These are phyloP conservation scores for Phialophora macrospora DNA, from an alignment of 2,329 filamentous ascomycete species.

Conservation along the genomic window DNA sequence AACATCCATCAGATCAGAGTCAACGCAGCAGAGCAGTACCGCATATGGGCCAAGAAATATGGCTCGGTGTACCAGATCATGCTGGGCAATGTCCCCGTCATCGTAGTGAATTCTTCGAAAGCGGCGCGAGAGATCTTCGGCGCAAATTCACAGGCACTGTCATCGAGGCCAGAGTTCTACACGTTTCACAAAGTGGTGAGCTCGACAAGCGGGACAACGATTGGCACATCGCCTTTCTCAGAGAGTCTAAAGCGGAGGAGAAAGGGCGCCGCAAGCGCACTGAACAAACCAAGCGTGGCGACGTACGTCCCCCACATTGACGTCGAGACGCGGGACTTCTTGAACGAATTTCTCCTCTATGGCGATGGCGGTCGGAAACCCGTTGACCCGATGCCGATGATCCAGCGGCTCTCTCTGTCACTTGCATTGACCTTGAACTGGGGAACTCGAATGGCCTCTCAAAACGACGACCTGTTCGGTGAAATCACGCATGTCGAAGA, in stretches of 20 bases:
- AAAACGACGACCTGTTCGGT: constrained; percentile 64
- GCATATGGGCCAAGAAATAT: constrained; percentile 58
- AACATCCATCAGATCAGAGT: constrained; percentile 61
- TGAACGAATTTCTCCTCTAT: constrained; percentile 64
- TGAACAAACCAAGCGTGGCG: constrained; percentile 68
- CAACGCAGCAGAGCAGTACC: constrained; percentile 63
- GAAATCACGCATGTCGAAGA: constrained; percentile 69
- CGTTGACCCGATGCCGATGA: constrained; percentile 70
- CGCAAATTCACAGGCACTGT: constrained; percentile 59
- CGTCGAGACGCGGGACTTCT: constrained; percentile 66
- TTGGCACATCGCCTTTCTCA: constrained; percentile 70
- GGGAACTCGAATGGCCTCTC: constrained; percentile 65
- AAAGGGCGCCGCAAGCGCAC: constrained; percentile 68
- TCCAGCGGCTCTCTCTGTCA: constrained; percentile 67
- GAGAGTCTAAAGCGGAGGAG: constrained; percentile 67
- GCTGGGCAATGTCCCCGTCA: constrained; percentile 61
- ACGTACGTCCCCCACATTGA: constrained; percentile 68
- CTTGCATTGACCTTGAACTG: constrained; percentile 69
- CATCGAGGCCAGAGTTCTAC: constrained; percentile 63
- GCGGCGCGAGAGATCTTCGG: constrained; percentile 59
- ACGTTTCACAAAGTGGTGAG: constrained; percentile 61
- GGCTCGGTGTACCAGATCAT: constrained; percentile 62
- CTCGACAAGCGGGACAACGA: constrained; percentile 66
- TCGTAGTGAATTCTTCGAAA: constrained; percentile 61
- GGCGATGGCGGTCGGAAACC: constrained; percentile 60